These are phyloP conservation scores for Tuber calosporum DNA, from an alignment of 495 filamentous ascomycete genomes.

Conservation along the genomic window DNA sequence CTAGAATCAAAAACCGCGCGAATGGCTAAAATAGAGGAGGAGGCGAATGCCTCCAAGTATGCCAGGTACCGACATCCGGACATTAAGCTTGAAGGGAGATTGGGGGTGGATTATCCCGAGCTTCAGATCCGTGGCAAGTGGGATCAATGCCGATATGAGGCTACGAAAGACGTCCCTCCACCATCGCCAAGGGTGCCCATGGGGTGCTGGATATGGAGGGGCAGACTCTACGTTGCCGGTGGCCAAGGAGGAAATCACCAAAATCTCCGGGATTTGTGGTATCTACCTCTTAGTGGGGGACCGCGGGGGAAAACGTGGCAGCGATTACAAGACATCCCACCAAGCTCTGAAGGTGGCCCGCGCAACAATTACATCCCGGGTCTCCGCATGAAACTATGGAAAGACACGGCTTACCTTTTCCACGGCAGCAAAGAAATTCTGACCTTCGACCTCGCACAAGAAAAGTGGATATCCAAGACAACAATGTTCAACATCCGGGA, in stretches of 20 bases:
- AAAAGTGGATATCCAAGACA: slow-evolving; percentile 17
- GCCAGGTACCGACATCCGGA: slow-evolving; percentile 35
- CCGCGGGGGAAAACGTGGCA: slow-evolving; percentile 14
- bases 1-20: slow-evolving; percentile 22
- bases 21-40: slow-evolving; percentile 27
- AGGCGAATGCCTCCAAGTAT: slow-evolving; percentile 28
- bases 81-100: slow-evolving; percentile 22
- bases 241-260: slow-evolving; percentile 26
- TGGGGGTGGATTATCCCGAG: slow-evolving; percentile 20
- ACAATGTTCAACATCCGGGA: slow-evolving; percentile 13
- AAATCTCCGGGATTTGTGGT: slow-evolving; percentile 31
- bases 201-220: slow-evolving; percentile 32
- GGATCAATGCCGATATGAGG: slow-evolving; percentile 14
- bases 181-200: slow-evolving; percentile 27
- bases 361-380: slow-evolving; percentile 25
- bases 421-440: slow-evolving; percentile 24
- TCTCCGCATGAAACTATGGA: slow-evolving; percentile 27
- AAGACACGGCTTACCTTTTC: slow-evolving; percentile 30
- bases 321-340: slow-evolving; percentile 29
- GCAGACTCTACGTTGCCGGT: slow-evolving; percentile 23
- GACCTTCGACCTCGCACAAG: slow-evolving; percentile 21
- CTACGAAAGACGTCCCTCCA: slow-evolving; percentile 5
- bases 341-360: slow-evolving; percentile 17
- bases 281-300: slow-evolving; percentile 10
- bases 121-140: slow-evolving; percentile 32